Evolutionary conservation across 306 rosid genomes (phyloP).

Genomic region (Medicago truncatula): MtrunA17r5.0-ANR NC_053045.1:53677501-53678000

Average conservation of each 20-base stretch:
- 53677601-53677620: constrained; percentile 71
- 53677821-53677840: neutral
- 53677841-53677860: too few species aligned
- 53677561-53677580: constrained; percentile 11
- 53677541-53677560: too few species aligned
- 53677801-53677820: neutral
- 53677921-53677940: neutral
- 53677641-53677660: constrained; percentile 70
- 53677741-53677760: constrained; percentile 80
- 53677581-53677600: constrained; percentile 37
- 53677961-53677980: neutral
- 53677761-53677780: constrained; percentile 84
- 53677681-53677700: constrained; percentile 84
- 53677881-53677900: constrained; percentile 6
- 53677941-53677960: constrained; percentile 1
- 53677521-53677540: too few species aligned
- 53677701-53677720: constrained; percentile 93
- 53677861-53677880: too few species aligned
- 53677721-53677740: constrained; percentile 99
- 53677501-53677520: too few species aligned
- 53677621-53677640: constrained; percentile 88
- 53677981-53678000: constrained; percentile 2
- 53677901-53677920: neutral
- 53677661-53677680: constrained; percentile 94
- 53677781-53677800: constrained; percentile 50